phyloP scores from a whole-genome alignment of 305 asterid genomes.

The Salvia sclarea region DNA sequence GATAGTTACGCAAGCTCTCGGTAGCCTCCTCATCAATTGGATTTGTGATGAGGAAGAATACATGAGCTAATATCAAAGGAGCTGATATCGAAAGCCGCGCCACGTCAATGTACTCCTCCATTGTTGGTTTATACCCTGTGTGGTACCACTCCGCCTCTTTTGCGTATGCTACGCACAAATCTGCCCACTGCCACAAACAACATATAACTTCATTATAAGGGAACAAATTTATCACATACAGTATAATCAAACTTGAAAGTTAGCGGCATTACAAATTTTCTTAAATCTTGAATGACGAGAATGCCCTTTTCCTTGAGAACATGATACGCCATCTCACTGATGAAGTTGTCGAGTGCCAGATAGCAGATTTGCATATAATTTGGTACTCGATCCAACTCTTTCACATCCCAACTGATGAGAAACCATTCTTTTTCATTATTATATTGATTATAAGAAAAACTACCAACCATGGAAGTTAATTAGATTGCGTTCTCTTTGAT shows the following conservation, averaged over 20 bases:
- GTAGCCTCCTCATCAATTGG: neutral
- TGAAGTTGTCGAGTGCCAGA: conserved; percentile 22
- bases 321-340: conserved; percentile 30
- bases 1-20: conserved; percentile 21
- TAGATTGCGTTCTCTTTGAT: no score
- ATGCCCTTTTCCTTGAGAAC: conserved; percentile 30
- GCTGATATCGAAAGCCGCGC: conserved; percentile 27
- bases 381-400: conserved; percentile 21
- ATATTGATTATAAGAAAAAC: no score
- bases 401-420: conserved; percentile 34
- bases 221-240: no score
- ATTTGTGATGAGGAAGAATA: conserved; percentile 2
- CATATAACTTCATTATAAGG: no score
- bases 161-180: neutral
- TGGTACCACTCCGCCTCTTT: conserved; percentile 28
- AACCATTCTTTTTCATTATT: no score
- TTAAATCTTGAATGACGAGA: conserved; percentile 22
- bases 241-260: no score
- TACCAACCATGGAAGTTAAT: no score
- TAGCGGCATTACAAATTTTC: conserved; percentile 5
- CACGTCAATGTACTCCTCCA: conserved; percentile 13
- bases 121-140: conserved; percentile 7
- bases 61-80: conserved; percentile 3
- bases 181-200: conserved; percentile 9
- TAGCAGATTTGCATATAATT: conserved; percentile 27